phyloP scores from a whole-genome alignment of 108 stramenopile species.

The Nannochloropsis gaditana region DNA sequence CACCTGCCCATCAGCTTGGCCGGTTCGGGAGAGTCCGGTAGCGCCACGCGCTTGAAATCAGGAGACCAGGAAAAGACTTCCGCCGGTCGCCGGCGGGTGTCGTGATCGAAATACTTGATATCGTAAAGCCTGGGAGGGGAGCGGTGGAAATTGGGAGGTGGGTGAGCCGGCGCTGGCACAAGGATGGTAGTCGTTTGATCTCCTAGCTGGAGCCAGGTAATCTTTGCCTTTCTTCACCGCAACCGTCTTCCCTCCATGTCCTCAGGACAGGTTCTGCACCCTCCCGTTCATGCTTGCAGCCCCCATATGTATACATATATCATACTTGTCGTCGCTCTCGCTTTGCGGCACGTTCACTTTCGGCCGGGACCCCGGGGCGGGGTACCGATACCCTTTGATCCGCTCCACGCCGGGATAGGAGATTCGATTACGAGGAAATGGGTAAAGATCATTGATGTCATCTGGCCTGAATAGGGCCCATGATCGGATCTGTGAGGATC shows the following conservation, averaged over 20 bases:
- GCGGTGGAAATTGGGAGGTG: not conserved
- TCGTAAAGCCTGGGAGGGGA: slow-evolving; percentile 27
- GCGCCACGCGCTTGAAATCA: not conserved
- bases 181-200: too few relatives aligned
- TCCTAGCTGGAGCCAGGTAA: too few relatives aligned
- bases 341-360: slow-evolving; percentile 2
- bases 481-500: not conserved
- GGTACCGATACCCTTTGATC: not conserved
- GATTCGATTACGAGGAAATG: not conserved
- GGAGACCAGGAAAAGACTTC: slow-evolving; percentile 23
- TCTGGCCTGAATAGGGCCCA: not conserved
- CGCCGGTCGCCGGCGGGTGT: slow-evolving; percentile 31
- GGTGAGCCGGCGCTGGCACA: not conserved
- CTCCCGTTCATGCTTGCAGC: too few relatives aligned
- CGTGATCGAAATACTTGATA: slow-evolving; percentile 34
- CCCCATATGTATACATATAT: not conserved
- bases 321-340: not conserved
- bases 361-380: not conserved
- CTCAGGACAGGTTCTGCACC: too few relatives aligned
- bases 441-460: not conserved
- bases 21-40: not conserved
- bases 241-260: too few relatives aligned
- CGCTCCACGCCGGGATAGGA: slow-evolving; percentile 11
- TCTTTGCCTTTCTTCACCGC: too few relatives aligned
- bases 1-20: slow-evolving; percentile 3